Evolutionary conservation across 805 yeast species (phyloP), one percentile per base, ranked within the genome.

Genomic region (Tetrapisispora phaffii): DNA sequence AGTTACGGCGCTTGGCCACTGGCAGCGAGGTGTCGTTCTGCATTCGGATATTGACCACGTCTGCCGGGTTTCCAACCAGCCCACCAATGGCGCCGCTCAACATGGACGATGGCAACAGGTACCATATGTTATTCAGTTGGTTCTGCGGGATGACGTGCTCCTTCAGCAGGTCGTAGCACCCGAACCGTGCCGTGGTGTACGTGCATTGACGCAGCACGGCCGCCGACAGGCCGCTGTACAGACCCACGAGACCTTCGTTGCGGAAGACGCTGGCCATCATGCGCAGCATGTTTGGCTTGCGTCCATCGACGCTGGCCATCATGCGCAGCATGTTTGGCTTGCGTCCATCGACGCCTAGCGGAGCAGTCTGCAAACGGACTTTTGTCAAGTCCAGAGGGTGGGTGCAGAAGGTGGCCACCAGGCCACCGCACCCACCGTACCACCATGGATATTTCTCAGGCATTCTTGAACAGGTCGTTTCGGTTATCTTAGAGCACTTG

Each of bases 381-480:
- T 86, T 86, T 2, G 95, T 93, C 36, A 86, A 69, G 60, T 86
- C 96, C 47, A 86, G 68, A 4, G 96, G 96, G 65, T 86, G 96
- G 1, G 87, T 80, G 40, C 75, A 75, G 33, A 76, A 52, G 58
- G 82, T 77, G 7, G 86, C 87, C 39, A 73, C 72, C 71, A 77
- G 76, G 47, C 85, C 80, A 15, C 84, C 77, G 15, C 77, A 80
- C 46, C 87, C 86, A 39, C 81, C 82, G 51, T 77, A 76, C 82
- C 82, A 77, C 59, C 78, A 77, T 2, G 71, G 71, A 54, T 68
- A 66, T 41, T 63, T 66, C 12, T 57, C 47, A 13, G 37, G 12
- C 41, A 38, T 38, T 26, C 29, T 26, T 12, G n/a, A n/a, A n/a
- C n/a, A n/a, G n/a, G n/a, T n/a, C n/a, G n/a, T n/a, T n/a, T n/a